Percentiles rank a stretch among this genome's conserved stretches.
These are phyloP conservation scores for Phytophthora pistaciae DNA, from an alignment of 352 stramenopile species.

Conservation along the genomic window DNA sequence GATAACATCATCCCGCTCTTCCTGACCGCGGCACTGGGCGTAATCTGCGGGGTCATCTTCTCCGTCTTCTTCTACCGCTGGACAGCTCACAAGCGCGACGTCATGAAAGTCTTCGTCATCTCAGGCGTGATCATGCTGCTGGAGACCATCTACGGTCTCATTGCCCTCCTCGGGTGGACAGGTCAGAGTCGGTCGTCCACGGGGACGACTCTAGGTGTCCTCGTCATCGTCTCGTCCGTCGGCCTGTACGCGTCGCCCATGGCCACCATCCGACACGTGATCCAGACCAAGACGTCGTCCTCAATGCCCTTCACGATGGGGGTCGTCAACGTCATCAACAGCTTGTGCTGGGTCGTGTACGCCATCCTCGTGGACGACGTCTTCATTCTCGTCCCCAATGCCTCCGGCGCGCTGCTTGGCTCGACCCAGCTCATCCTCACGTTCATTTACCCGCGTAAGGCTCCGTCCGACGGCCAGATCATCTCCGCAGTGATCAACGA, in stretches of 20 bases:
- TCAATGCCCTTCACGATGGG: conserved; percentile 34
- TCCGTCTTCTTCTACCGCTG: conserved; percentile 50
- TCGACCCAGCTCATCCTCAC: conserved; percentile 39
- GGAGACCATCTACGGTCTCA: conserved; percentile 39
- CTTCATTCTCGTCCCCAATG: conserved; percentile 59
- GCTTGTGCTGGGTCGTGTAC: conserved; percentile 56
- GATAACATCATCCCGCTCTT: conserved; percentile 57
- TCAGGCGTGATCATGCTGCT: conserved; percentile 31
- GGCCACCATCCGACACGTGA: conserved; percentile 41
- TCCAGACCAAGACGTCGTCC: conserved; percentile 27
- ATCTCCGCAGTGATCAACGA: conserved; percentile 27
- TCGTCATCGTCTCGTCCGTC: conserved; percentile 46
- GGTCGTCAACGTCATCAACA: conserved; percentile 26
- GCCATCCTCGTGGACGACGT: conserved; percentile 30
- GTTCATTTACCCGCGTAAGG: conserved; percentile 42
- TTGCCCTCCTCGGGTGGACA: conserved; percentile 36
- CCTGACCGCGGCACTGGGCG: conserved; percentile 41
- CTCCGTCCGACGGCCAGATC: conserved; percentile 25
- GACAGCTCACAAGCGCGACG: conserved; percentile 32
- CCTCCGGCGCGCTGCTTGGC: conserved; percentile 38
- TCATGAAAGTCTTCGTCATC: conserved; percentile 40
- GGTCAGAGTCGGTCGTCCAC: conserved; percentile 37
- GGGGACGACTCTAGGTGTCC: conserved; percentile 39
- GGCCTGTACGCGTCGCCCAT: conserved; percentile 50
- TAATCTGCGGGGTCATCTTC: conserved; percentile 38